These are phyloP conservation scores for Termitomyces sp. DNA, from an alignment of 768 basidiomycete species.

Conservation along the genomic window DNA sequence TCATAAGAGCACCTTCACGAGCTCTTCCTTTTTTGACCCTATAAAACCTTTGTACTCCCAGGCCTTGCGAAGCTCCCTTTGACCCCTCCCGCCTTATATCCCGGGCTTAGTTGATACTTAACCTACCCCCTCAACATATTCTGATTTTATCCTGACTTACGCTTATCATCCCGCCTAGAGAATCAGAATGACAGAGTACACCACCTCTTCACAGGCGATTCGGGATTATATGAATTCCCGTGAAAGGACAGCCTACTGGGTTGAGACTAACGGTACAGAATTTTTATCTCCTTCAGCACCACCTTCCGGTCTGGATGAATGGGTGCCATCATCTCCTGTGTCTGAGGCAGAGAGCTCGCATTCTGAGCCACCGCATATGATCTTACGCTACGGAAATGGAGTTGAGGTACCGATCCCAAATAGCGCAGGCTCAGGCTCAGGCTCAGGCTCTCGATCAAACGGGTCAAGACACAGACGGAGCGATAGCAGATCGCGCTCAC, in stretches of 20 bases:
- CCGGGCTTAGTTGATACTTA: neutral
- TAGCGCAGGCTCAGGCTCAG: slow-evolving; percentile 19
- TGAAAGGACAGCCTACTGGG: slow-evolving; percentile 63
- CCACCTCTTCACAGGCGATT: slow-evolving; percentile 50
- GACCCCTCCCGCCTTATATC: slow-evolving; percentile 17
- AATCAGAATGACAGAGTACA: slow-evolving; percentile 56
- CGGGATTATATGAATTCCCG: slow-evolving; percentile 53
- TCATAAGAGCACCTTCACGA: slow-evolving; percentile 16
- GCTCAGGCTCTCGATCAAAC: slow-evolving; percentile 8
- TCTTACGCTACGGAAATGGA: slow-evolving; percentile 63
- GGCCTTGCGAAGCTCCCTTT: slow-evolving; percentile 18
- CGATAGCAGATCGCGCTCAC: slow-evolving; percentile 20
- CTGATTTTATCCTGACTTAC: slow-evolving; percentile 9
- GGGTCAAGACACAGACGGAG: slow-evolving; percentile 18
- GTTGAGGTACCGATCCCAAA: slow-evolving; percentile 58
- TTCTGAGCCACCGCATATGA: slow-evolving; percentile 65
- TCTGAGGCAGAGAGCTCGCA: slow-evolving; percentile 45
- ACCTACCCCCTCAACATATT: slow-evolving; percentile 3
- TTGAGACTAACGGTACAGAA: slow-evolving; percentile 33
- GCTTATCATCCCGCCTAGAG: neutral
- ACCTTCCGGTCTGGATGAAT: slow-evolving; percentile 43
- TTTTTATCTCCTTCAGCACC: slow-evolving; percentile 57
- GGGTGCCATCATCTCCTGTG: slow-evolving; percentile 32
- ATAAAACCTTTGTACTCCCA: slow-evolving; percentile 28
- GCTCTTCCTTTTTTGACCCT: slow-evolving; percentile 17